Evolutionary conservation across 1,139 yeast genomes (phyloP).

Genomic region (Debaryomyces singareniensis): DNA sequence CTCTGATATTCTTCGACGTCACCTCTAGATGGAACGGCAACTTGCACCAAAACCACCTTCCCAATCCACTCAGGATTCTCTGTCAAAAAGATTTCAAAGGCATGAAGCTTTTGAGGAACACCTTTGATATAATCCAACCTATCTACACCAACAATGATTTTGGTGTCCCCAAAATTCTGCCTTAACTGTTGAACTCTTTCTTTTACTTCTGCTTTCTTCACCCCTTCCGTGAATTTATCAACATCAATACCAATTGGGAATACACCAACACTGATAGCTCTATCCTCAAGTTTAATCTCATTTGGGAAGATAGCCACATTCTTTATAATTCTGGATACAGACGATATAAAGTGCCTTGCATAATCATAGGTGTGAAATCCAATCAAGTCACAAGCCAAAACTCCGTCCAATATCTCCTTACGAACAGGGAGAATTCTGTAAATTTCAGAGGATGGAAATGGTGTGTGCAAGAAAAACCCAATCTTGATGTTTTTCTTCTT

Average conservation of each 20-base stretch:
- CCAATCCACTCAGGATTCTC: constrained; percentile 99
- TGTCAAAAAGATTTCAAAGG: constrained; percentile 83
- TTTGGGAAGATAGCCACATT: constrained; percentile 83
- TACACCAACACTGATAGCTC: constrained; percentile 84
- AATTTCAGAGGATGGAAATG: constrained; percentile 96
- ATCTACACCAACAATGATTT: constrained; percentile 93
- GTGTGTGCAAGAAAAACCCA: constrained; percentile 95
- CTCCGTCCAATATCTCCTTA: constrained; percentile 86
- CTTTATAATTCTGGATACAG: constrained; percentile 76
- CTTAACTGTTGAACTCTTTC: constrained; percentile 60
- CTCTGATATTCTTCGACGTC: constrained; percentile 98
- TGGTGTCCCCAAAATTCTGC: constrained; percentile 58
- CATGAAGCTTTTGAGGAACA: constrained; percentile 93
- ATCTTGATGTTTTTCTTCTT: constrained; percentile 55
- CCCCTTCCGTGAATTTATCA: constrained; percentile 79
- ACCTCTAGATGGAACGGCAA: constrained; percentile 96
- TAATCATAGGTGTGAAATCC: constrained; percentile 99
- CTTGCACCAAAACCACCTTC: constrained; percentile 90
- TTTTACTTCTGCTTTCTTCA: constrained; percentile 56
- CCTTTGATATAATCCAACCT: constrained; percentile 95
- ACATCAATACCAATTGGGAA: constrained; percentile 98
- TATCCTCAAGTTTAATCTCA: constrained; percentile 74
- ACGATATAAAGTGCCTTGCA: constrained; percentile 92
- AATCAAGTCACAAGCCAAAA: constrained; percentile 85
- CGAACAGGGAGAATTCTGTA: constrained; percentile 94